phyloP scores from a whole-genome alignment of 2,329 filamentous ascomycete species.

The Polytolypa hystricis region DNA sequence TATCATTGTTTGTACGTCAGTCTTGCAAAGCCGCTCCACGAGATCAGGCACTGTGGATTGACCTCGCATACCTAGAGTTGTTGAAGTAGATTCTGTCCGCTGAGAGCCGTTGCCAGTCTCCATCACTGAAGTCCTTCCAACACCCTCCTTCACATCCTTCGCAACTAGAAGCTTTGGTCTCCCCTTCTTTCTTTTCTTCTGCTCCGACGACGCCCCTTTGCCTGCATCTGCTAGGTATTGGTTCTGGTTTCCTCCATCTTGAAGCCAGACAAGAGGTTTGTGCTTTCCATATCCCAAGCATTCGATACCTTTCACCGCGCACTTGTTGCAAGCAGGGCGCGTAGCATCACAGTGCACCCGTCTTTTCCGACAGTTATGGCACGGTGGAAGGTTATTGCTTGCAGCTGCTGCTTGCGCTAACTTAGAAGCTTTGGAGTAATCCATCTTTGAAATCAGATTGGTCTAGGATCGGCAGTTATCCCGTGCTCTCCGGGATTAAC shows the following conservation, averaged over 20 bases:
- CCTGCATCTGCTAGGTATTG: conserved; percentile 3
- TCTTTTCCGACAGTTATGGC: conserved; percentile 13
- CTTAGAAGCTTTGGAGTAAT: no score
- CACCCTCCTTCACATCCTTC: conserved; percentile 2
- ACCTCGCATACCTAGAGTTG: neutral
- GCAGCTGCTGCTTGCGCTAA: neutral
- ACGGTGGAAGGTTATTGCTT: conserved; percentile 7
- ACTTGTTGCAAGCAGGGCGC: conserved; percentile 11
- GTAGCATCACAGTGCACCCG: conserved; percentile 12
- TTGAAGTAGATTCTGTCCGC: neutral
- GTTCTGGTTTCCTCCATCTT: conserved; percentile 16
- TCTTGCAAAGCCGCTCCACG: neutral
- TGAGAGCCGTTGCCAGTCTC: neutral
- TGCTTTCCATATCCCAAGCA: conserved; percentile 27
- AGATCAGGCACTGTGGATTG: neutral
- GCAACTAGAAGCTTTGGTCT: conserved; percentile 10
- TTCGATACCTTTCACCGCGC: conserved; percentile 9
- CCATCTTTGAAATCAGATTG: conserved; percentile 15
- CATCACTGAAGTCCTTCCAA: neutral
- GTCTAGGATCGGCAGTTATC: conserved; percentile 36
- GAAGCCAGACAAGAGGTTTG: conserved; percentile 37
- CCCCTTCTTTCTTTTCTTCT: conserved; percentile 9
- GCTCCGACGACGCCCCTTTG: neutral
- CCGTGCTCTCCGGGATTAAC: no score
- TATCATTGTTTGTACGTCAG: neutral